Evolutionary conservation across 2,329 filamentous ascomycete species (phyloP).

Genomic region (Trichoderma simmonsii): DNA sequence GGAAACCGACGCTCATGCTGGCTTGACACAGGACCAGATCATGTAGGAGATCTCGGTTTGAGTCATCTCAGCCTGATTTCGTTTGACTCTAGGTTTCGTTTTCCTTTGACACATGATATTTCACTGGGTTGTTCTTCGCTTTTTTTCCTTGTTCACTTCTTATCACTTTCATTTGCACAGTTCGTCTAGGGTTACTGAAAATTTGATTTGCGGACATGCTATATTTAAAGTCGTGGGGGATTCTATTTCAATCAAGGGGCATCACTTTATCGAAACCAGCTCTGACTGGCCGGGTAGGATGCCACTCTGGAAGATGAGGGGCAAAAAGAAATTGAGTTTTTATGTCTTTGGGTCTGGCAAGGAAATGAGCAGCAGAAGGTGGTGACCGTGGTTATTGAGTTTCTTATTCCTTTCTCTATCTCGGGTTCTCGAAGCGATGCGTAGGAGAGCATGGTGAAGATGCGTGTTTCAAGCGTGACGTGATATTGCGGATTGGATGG

Average conservation of each 20-base stretch:
- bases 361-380: background rate
- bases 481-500: background rate
- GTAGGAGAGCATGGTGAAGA: conserved; percentile 8
- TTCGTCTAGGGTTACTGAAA: conserved; percentile 15
- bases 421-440: background rate
- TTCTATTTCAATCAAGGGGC: background rate
- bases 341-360: conserved; percentile 2
- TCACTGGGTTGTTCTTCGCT: background rate
- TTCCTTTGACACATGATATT: background rate
- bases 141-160: background rate
- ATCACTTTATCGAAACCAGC: background rate
- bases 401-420: background rate
- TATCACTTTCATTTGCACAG: conserved; percentile 9
- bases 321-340: background rate
- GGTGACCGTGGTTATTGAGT: conserved; percentile 8
- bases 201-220: conserved; percentile 9
- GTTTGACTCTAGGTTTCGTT: background rate
- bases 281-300: background rate
- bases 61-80: background rate
- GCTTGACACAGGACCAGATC: conserved; percentile 95
- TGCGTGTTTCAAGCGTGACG: background rate
- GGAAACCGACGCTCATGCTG: conserved; percentile 74
- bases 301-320: background rate
- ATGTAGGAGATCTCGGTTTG: conserved; percentile 58
- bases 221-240: background rate